Conservation (phyloP, 2,329 filamentous ascomycete species). For the Stachybotrys chartarum region DNA sequence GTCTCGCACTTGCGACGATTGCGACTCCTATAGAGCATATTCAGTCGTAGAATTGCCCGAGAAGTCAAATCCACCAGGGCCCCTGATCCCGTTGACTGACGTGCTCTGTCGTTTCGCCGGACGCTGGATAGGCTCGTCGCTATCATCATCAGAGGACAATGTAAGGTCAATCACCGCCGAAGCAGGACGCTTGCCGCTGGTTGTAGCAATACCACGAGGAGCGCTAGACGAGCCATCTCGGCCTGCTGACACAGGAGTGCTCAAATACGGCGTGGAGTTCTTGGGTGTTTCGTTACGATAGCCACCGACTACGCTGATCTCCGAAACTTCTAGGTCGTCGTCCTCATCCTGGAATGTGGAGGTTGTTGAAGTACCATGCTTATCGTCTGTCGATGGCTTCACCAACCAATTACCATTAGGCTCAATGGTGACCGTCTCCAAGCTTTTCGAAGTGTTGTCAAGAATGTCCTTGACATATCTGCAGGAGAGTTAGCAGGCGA, state of each 20-base stretch:
- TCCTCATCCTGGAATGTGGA: slow-evolving; percentile 30
- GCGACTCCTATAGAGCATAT: slow-evolving; percentile 11
- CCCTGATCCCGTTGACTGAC: slow-evolving; percentile 14
- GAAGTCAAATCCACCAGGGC: slow-evolving; percentile 10
- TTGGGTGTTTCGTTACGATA: slow-evolving; percentile 30
- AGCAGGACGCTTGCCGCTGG: slow-evolving; percentile 39
- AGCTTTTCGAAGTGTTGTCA: slow-evolving; percentile 57
- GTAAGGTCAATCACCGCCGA: slow-evolving; percentile 54
- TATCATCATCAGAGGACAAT: slow-evolving; percentile 47
- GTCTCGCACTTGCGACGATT: not conserved
- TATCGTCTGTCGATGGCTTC: slow-evolving; percentile 26
- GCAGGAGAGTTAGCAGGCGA: slow-evolving; percentile 6
- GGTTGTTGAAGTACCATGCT: slow-evolving; percentile 17
- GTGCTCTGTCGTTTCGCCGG: slow-evolving; percentile 40
- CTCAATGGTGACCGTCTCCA: slow-evolving; percentile 86
- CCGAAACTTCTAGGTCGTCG: slow-evolving; percentile 44
- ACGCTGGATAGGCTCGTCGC: slow-evolving; percentile 37
- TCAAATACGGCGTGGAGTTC: slow-evolving; percentile 23
- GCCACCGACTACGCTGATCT: slow-evolving; percentile 27
- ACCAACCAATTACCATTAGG: slow-evolving; percentile 71
- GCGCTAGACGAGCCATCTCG: slow-evolving; percentile 26
- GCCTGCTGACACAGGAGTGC: slow-evolving; percentile 29
- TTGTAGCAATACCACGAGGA: slow-evolving; percentile 25
- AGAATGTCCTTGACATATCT: slow-evolving; percentile 88
- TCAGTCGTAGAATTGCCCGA: slow-evolving; percentile 13